phyloP scores from a whole-genome alignment of 805 yeast species.

The Ascoidea rubescens region DNA sequence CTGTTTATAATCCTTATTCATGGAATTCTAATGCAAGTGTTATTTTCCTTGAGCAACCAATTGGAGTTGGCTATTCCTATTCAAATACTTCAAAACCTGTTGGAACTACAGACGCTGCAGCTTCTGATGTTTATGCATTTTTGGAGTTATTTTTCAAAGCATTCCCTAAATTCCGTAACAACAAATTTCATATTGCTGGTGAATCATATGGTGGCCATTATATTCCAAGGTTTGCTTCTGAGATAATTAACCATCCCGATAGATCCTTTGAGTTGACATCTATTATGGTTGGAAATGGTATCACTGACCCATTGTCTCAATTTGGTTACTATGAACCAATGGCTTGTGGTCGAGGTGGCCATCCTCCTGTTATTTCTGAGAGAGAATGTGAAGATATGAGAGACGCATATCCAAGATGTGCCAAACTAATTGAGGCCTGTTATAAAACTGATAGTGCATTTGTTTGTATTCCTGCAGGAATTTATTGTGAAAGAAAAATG shows the following conservation, averaged over 20 bases:
- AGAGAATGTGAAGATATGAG: slow-evolving; percentile 56
- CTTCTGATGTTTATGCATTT: slow-evolving; percentile 75
- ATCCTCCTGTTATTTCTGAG: slow-evolving; percentile 53
- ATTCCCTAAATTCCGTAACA: slow-evolving; percentile 55
- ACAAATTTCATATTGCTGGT: slow-evolving; percentile 66
- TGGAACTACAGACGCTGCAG: slow-evolving; percentile 67
- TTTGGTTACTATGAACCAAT: slow-evolving; percentile 74
- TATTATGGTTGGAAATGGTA: slow-evolving; percentile 84
- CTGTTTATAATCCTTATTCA: slow-evolving; percentile 68
- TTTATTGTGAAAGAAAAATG: slow-evolving; percentile 80
- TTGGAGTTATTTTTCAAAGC: slow-evolving; percentile 70
- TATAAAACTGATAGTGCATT: slow-evolving; percentile 53
- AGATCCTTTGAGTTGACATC: slow-evolving; percentile 56
- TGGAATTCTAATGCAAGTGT: slow-evolving; percentile 91
- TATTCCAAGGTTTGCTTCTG: slow-evolving; percentile 55
- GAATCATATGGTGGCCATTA: slow-evolving; percentile 81
- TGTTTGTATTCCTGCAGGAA: slow-evolving; percentile 82
- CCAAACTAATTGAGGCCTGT: slow-evolving; percentile 47
- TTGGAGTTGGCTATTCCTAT: slow-evolving; percentile 86
- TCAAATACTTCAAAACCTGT: slow-evolving; percentile 43
- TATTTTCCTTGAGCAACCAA: slow-evolving; percentile 88
- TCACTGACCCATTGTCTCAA: slow-evolving; percentile 75
- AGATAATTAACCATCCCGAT: slow-evolving; percentile 31
- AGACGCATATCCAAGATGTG: slow-evolving; percentile 49
- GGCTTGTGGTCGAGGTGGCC: slow-evolving; percentile 91